Percentiles rank a stretch among this genome's conserved stretches.
phyloP scores from a whole-genome alignment of 345 rosid species.

The Gossypium herbaceum region DNA sequence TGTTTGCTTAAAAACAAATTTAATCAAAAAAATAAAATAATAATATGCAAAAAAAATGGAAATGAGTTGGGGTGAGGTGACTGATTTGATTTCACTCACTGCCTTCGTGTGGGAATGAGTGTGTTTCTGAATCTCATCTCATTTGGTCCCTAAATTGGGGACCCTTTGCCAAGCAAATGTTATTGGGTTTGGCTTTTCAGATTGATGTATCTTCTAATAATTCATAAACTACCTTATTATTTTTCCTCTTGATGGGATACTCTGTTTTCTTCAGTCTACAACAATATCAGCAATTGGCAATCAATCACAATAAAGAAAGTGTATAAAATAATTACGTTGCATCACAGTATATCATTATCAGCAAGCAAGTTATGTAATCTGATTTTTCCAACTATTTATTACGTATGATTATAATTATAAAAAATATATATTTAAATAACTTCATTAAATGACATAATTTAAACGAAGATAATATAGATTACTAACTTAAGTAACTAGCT shows the following conservation, averaged over 20 bases:
- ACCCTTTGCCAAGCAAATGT: background rate
- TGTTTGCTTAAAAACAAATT: too few relatives aligned
- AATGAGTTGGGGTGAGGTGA: background rate
- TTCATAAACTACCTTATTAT: too few relatives aligned
- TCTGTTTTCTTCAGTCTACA: background rate
- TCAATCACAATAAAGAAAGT: background rate
- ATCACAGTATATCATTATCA: too few relatives aligned
- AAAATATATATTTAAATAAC: too few relatives aligned
- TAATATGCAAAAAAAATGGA: too few relatives aligned
- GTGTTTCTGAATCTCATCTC: background rate
- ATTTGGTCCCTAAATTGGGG: constrained; percentile 24
- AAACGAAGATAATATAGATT: background rate
- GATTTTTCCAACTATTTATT: too few relatives aligned
- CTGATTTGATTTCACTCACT: background rate
- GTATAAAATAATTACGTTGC: too few relatives aligned
- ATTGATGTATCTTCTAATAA: background rate
- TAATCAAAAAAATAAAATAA: background rate
- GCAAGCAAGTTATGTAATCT: too few relatives aligned
- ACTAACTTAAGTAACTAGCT: background rate
- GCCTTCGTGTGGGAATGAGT: background rate
- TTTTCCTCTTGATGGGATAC: too few relatives aligned
- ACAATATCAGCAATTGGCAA: background rate
- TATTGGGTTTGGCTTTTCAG: background rate
- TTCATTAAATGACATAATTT: background rate
- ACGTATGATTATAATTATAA: too few relatives aligned